Evolutionary conservation across 208 protist species (phyloP), one percentile per base, ranked within the genome.

Genomic region (Leishmania aethiopica): DNA sequence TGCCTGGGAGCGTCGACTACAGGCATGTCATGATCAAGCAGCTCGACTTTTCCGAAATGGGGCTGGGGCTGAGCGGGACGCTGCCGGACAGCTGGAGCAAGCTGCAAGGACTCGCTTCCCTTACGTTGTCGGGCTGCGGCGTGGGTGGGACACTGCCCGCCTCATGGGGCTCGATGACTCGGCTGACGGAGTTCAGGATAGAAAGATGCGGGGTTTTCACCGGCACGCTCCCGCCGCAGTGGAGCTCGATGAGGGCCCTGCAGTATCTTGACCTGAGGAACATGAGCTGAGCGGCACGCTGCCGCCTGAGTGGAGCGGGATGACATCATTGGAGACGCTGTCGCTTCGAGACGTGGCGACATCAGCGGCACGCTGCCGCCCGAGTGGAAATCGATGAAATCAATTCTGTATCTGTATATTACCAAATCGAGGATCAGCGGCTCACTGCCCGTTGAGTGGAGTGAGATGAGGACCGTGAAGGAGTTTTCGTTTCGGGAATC

Each of bases 381-480:
- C 1, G 70, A 53, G 72, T 82, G 80, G 80, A 35, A 8, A 1
- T 32, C 49, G 32, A n/a, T 83, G 53, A 72, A 60, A 8, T 2
- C 37, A 13, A 49, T 83, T 3, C 4, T n/a, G 10, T 51, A 22
- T 6, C 13, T 78, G 55, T 53, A 73, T 40, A 15, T 74, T 13
- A n/a, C 45, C 7, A 45, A n/a, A 25, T 51, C 80, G 22, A 17
- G 1, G 15, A 35, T 83, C 0, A 28, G 37, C 8, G 80, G 80
- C 47, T 57, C 73, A 13, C 64, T 83, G 47, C 80, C 80, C 1
- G 5, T 73, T 1, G 37, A 53, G 53, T 84, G 80, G 80, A 57
- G 51, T 1, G 1, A 35, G 2, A 17, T 83, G 73, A 0, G 47
- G n/a, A 15, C 15, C 0, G 28, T 83, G n/a, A 55, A 5, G 35